These are phyloP conservation scores for Coffea eugenioides DNA, from an alignment of 257 asterid species.

Conservation along the genomic window DNA sequence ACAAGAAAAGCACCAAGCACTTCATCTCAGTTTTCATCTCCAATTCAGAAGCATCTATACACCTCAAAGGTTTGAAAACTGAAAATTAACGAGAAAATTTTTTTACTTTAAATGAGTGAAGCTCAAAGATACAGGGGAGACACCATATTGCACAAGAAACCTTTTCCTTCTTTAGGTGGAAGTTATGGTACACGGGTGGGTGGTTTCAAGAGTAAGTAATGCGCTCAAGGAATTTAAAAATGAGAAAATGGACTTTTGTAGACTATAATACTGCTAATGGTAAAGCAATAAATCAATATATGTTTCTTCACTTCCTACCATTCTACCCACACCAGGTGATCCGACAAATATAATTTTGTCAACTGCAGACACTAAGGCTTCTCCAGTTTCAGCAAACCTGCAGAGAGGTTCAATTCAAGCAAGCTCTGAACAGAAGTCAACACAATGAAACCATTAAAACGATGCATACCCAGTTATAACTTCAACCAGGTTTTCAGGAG, in stretches of 20 bases:
- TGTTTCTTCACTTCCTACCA: slow-evolving; percentile 39
- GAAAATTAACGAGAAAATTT: neutral
- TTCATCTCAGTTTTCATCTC: neutral
- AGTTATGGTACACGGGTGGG: neutral
- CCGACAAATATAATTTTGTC: slow-evolving; percentile 97
- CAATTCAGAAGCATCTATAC: neutral
- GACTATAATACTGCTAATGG: neutral
- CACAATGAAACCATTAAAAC: slow-evolving; percentile 12
- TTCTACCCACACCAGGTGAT: slow-evolving; percentile 96
- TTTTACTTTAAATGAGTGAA: neutral
- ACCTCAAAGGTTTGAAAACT: neutral
- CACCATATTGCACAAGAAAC: neutral
- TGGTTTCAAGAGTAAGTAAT: neutral
- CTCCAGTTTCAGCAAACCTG: slow-evolving; percentile 99
- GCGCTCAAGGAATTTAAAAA: neutral
- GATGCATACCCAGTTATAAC: slow-evolving; percentile 89
- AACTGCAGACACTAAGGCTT: slow-evolving; percentile 86
- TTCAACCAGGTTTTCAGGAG: slow-evolving; percentile 98
- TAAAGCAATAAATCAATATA: neutral
- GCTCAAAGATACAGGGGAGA: neutral
- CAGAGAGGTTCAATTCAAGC: slow-evolving; percentile 26
- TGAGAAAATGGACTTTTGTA: neutral
- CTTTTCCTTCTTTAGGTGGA: neutral
- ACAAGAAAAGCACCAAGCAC: slow-evolving; percentile 6
- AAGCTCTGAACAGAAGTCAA: slow-evolving; percentile 23